These are phyloP conservation scores for Metschnikowia gruessii DNA, from an alignment of 805 yeast species.

Conservation along the genomic window DNA sequence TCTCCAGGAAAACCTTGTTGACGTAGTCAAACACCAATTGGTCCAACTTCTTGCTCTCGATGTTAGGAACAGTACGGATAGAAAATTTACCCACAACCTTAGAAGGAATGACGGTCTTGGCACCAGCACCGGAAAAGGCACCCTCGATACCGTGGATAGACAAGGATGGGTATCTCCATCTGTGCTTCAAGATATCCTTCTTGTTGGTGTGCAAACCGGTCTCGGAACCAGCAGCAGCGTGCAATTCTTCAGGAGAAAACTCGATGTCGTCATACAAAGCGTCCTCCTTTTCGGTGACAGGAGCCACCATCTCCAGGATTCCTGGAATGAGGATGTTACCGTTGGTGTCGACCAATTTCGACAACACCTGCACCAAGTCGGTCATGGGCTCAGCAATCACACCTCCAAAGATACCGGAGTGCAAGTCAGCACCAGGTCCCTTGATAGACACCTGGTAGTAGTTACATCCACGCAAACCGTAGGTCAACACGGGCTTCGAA, in stretches of 20 bases:
- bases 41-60: slow-evolving; percentile 75
- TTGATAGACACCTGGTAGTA: slow-evolving; percentile 78
- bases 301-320: slow-evolving; percentile 90
- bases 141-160: slow-evolving; percentile 98
- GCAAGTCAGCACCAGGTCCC: slow-evolving; percentile 97
- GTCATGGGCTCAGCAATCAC: slow-evolving; percentile 96
- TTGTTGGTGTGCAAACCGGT: slow-evolving; percentile 76
- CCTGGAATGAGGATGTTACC: slow-evolving; percentile 91
- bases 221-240: slow-evolving; percentile 83
- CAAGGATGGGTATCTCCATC: slow-evolving; percentile 98
- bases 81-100: slow-evolving; percentile 93
- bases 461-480: slow-evolving; percentile 95
- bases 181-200: slow-evolving; percentile 87
- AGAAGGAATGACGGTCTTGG: slow-evolving; percentile 97
- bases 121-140: slow-evolving; percentile 92
- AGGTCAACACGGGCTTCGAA: slow-evolving; percentile 92
- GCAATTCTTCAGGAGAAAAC: slow-evolving; percentile 78
- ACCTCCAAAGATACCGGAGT: slow-evolving; percentile 97
- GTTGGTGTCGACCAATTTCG: slow-evolving; percentile 70
- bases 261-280: slow-evolving; percentile 81
- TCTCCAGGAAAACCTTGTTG: slow-evolving; percentile 57
- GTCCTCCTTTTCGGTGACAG: slow-evolving; percentile 77
- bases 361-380: slow-evolving; percentile 76
- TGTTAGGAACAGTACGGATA: slow-evolving; percentile 95
- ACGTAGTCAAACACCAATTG: slow-evolving; percentile 71